A percentile compares a stretch with the other conserved stretches of the same genome.
phyloP scores from a whole-genome alignment of 345 rosid genomes.

The Arabis alpina region DNA sequence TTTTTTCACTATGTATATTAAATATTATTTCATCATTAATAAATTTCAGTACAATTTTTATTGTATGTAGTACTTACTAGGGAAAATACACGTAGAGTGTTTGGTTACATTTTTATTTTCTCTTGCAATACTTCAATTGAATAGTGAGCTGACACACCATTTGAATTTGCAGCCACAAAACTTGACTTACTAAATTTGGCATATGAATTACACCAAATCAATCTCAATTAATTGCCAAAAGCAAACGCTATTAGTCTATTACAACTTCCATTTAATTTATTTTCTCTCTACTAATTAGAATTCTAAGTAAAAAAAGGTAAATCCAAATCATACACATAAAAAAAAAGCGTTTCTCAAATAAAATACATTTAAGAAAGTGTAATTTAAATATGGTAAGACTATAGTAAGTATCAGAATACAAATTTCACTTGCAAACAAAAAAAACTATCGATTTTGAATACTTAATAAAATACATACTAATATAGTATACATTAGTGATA shows the following conservation, averaged over 20 bases:
- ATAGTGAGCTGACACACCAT: conserved; percentile 34
- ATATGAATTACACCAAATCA: conserved; percentile 32
- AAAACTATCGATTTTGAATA: not conserved
- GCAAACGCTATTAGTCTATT: conserved; percentile 9
- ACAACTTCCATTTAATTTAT: not conserved
- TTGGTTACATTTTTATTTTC: not conserved
- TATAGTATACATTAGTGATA: not conserved
- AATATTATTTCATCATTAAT: not conserved
- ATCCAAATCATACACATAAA: not conserved
- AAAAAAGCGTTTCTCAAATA: not conserved
- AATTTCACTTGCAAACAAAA: not conserved
- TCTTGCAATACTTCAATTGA: conserved; percentile 1
- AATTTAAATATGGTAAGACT: not conserved
- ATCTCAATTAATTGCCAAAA: conserved; percentile 22
- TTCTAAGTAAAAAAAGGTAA: conserved; percentile 6
- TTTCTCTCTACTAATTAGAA: not conserved
- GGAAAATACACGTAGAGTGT: not conserved
- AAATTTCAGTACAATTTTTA: too few relatives aligned
- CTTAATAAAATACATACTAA: not conserved
- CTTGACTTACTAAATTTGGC: conserved; percentile 34
- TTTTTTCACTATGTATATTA: not conserved
- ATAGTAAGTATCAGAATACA: not conserved
- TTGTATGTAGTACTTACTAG: not conserved
- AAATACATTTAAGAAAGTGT: not conserved
- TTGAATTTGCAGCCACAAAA: conserved; percentile 37